A percentile compares a stretch with the other conserved stretches of the same genome.
These are phyloP conservation scores for Vickermania ingenoplastis DNA, from an alignment of 208 protist species.

Conservation along the genomic window DNA sequence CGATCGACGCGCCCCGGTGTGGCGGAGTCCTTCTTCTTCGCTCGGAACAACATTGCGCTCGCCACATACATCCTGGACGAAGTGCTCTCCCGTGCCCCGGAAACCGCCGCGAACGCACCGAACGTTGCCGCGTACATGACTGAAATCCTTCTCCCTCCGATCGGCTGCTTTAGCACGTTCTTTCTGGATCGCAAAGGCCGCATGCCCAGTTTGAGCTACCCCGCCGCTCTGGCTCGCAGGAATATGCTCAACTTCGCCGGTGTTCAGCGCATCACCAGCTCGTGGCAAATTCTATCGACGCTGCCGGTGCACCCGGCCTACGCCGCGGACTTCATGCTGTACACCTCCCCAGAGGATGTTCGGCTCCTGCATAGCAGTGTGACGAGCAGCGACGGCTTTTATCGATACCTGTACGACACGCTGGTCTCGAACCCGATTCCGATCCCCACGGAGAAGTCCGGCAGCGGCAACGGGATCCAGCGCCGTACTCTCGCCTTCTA, in stretches of 20 bases:
- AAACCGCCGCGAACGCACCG: constrained; percentile 4
- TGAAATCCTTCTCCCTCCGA: constrained; percentile 21
- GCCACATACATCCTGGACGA: constrained; percentile 42
- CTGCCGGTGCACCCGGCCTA: constrained; percentile 32
- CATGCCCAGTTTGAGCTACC: constrained; percentile 16
- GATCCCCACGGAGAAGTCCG: no score
- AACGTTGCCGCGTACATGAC: constrained; percentile 33
- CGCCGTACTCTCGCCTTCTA: background rate
- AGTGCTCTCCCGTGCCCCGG: constrained; percentile 11
- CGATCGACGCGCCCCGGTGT: constrained; percentile 6
- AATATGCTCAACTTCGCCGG: constrained; percentile 4
- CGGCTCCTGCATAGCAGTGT: constrained; percentile 10
- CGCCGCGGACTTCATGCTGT: constrained; percentile 54
- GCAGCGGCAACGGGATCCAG: no score
- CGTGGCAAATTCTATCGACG: constrained; percentile 6
- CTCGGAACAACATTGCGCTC: constrained; percentile 42
- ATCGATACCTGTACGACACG: constrained; percentile 13
- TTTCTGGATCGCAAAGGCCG: constrained; percentile 19
- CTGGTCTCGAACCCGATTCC: no score
- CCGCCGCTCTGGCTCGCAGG: background rate
- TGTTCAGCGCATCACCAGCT: constrained; percentile 20
- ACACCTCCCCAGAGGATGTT: constrained; percentile 37
- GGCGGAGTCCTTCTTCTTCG: constrained; percentile 20
- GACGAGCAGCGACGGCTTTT: constrained; percentile 19
- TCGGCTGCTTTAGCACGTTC: constrained; percentile 40